Base-by-base conservation (phyloP, 768 basidiomycete species). In the Phlebiopsis gigantea region DNA sequence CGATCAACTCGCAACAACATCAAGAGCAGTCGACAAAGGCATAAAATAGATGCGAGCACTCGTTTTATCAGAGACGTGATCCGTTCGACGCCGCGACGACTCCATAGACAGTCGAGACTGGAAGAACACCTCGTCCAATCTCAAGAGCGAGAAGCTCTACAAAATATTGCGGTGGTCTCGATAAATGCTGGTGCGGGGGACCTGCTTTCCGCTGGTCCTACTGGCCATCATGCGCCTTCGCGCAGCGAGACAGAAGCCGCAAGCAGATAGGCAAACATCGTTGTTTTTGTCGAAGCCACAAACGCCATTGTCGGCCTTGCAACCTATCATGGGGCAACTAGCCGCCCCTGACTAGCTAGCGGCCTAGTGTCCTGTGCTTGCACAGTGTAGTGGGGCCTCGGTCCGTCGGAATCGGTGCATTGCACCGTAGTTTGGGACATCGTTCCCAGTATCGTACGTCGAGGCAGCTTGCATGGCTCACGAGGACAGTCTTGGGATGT, bases 191-290 rank as follows among this genome's bases (percentile, higher is more conserved):
- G 34, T 28, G 28, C 22, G 58, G 51, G 58, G 55, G 21, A 10
- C 10, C 3, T 19, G 8, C 31, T 15, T 4, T n/a, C 22, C 19
- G n/a, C 48, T 24, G 19, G 29, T 17, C 57, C 12, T 34, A n/a
- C 50, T 50, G 31, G 42, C 28, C 25, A 43, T 15, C 47, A 44
- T 45, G 53, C 39, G 58, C 55, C 26, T 8, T 15, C 15, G 58
- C 41, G 58, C 55, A 42, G 55, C 58, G 58, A 55, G 58, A 31
- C 45, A 46, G 31, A 55, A 51, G 55, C 58, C 54, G 52, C 29
- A 28, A 10, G 14, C 48, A 59, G 53, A 59, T 59, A 56, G 55
- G 55, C 53, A 56, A 39, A 12, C 34, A 10, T 39, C 8, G 34
- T 39, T n/a, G n/a, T n/a, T n/a, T 39, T 39, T 3, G 34, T 9